Evolutionary conservation across 345 rosid genomes (phyloP).

Genomic region (Eucalyptus polyanthemos): DNA sequence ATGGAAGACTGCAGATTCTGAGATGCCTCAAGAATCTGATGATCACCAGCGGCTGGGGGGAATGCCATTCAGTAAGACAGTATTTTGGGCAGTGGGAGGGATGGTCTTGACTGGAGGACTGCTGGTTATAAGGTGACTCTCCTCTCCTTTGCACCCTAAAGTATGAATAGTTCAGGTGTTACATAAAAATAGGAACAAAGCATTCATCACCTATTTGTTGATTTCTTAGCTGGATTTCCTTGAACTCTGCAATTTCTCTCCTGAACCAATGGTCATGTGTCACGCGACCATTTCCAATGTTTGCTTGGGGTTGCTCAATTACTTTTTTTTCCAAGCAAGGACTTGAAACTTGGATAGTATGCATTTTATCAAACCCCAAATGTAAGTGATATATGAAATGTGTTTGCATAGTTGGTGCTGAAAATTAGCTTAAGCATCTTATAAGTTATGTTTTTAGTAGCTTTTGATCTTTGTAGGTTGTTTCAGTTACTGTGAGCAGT

Average conservation of each 20-base stretch:
- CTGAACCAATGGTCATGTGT: neutral
- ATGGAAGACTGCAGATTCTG: conserved; percentile 37
- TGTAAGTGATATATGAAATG: neutral
- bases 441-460: neutral
- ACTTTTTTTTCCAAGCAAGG: neutral
- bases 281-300: neutral
- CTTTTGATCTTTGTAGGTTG: neutral
- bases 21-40: conserved; percentile 15
- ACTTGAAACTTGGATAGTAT: neutral
- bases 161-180: neutral
- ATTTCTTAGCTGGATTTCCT: neutral
- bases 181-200: neutral
- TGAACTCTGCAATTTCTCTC: neutral
- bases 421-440: neutral
- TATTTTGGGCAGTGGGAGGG: conserved; percentile 80
- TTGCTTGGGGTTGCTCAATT: neutral
- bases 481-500: neutral
- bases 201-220: neutral
- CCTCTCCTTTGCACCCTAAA: neutral
- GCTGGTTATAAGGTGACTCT: conserved; percentile 43
- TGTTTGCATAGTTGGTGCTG: neutral
- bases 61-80: conserved; percentile 30
- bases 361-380: neutral
- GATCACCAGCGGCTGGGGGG: conserved; percentile 36
- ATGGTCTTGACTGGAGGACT: conserved; percentile 67